phyloP scores from a whole-genome alignment of 306 rosid genomes.

The Argentina anserina region DNA sequence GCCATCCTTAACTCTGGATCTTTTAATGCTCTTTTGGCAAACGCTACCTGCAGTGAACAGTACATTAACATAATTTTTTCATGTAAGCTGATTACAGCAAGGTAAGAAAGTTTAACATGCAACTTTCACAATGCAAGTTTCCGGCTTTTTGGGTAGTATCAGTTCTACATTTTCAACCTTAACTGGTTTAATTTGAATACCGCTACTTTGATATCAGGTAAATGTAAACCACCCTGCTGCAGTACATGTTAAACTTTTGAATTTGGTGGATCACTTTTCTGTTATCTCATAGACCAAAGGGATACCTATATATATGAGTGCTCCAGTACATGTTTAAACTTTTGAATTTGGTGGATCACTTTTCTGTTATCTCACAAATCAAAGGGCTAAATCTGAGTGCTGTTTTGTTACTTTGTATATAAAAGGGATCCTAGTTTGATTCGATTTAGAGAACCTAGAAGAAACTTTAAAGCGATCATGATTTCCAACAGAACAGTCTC shows the following conservation, averaged over 20 bases:
- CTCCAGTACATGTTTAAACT: too few relatives aligned
- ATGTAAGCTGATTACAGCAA: neutral
- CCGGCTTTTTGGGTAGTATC: neutral
- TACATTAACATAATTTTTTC: neutral
- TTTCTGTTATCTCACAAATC: neutral
- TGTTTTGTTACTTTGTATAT: neutral
- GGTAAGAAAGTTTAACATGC: neutral
- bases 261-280: neutral
- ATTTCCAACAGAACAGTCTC: conserved; percentile 16
- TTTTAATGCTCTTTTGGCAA: conserved; percentile 80
- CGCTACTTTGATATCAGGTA: neutral
- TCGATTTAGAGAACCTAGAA: neutral
- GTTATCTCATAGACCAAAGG: neutral
- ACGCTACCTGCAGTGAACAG: conserved; percentile 57
- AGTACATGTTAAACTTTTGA: neutral
- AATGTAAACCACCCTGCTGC: neutral
- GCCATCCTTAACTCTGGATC: conserved; percentile 81
- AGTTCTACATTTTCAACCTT: neutral
- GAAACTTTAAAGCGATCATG: neutral
- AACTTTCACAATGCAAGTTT: neutral
- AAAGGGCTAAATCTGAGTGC: neutral
- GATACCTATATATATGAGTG: neutral
- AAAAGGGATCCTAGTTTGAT: neutral
- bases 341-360: neutral
- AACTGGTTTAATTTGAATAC: neutral